Percentiles rank a stretch among this genome's conserved stretches.
These are phyloP conservation scores for Leccinum subgranulosum DNA, from an alignment of 768 basidiomycete species.

Conservation along the genomic window DNA sequence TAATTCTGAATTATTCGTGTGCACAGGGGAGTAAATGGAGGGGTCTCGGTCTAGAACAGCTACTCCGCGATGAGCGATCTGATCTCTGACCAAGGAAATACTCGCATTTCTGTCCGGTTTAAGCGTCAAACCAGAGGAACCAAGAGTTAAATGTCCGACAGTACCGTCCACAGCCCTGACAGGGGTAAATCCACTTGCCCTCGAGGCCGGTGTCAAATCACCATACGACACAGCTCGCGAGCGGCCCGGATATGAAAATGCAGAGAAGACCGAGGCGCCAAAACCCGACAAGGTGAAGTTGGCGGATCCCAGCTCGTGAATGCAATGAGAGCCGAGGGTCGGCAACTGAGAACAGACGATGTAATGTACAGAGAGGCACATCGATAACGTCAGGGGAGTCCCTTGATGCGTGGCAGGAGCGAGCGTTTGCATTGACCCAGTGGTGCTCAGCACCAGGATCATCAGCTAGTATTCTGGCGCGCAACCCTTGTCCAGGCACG, in stretches of 20 bases:
- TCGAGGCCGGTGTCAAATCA: slow-evolving; percentile 7
- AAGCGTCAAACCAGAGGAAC: background rate
- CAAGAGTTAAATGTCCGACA: slow-evolving; percentile 1
- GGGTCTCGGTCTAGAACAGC: slow-evolving; percentile 4
- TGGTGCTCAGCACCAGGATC: background rate
- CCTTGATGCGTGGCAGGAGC: slow-evolving; percentile 7
- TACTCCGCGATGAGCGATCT: slow-evolving; percentile 8
- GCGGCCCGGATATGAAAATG: slow-evolving; percentile 6
- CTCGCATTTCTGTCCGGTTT: background rate
- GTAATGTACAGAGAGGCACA: slow-evolving; percentile 6
- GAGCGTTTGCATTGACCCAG: background rate
- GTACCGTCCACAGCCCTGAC: slow-evolving; percentile 3
- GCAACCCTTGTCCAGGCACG: slow-evolving; percentile 15
- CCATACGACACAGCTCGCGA: background rate
- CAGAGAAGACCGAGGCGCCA: background rate
- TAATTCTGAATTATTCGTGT: background rate
- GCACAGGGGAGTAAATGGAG: background rate
- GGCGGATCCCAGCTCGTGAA: slow-evolving; percentile 1
- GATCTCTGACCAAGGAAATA: background rate
- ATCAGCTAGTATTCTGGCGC: background rate
- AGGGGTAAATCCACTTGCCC: slow-evolving; percentile 2
- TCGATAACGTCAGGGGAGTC: slow-evolving; percentile 4
- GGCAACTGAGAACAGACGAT: background rate
- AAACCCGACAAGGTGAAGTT: background rate
- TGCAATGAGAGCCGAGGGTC: background rate